Evolutionary conservation across 2,329 filamentous ascomycete species (phyloP), one percentile per base, ranked within the genome.

Genomic region (Westerdykella ornata): DNA sequence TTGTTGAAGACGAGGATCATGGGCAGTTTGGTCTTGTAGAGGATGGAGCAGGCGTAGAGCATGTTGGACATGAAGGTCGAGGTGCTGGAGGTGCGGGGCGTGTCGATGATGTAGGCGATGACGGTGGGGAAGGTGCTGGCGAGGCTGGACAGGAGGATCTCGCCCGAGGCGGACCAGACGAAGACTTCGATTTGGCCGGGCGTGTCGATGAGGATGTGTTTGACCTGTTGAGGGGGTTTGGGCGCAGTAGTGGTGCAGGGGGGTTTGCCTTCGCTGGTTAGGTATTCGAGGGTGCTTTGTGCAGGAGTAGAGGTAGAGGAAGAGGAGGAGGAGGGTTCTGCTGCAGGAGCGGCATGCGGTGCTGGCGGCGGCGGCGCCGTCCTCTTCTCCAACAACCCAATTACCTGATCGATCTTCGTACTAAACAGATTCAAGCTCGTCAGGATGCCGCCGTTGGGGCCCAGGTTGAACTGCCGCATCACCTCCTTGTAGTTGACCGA

Each of bases 1-100:
- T 98, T 98, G 74, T 98, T 98, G 75, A 98, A 97, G 9, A 98
- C 92, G 6, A 98, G 72, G 40, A 98, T 94, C 92, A 98, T 98
- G 17, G 92, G 92, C 0, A 98, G 75, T 65, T 94, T 95, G 2
- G 90, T 97, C 73, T 97, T 97, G 78, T 98, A 98, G 13, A 98
- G 78, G 50, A 98, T 98, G 45, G 86, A 94, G 74, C 92, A 97
- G 16, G 92, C 92, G 67, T 98, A 98, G 33, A 98, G 81, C 92
- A 98, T 98, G 70, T 98, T 98, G 65, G 86, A 94, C 92, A 98
- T 98, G 69, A 98, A 98, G 0, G 92, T 98, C 48, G 85, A 89
- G 0, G 92, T 97, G 30, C 88, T 94, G 28, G 85, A 81, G 12
- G 89, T 94, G 40, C 92, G 82, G 3, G 94, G 92, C 1, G 92